These are phyloP conservation scores for Spirogloea muscicola DNA, from an alignment of 139 green algal genomes.

Conservation along the genomic window DNA sequence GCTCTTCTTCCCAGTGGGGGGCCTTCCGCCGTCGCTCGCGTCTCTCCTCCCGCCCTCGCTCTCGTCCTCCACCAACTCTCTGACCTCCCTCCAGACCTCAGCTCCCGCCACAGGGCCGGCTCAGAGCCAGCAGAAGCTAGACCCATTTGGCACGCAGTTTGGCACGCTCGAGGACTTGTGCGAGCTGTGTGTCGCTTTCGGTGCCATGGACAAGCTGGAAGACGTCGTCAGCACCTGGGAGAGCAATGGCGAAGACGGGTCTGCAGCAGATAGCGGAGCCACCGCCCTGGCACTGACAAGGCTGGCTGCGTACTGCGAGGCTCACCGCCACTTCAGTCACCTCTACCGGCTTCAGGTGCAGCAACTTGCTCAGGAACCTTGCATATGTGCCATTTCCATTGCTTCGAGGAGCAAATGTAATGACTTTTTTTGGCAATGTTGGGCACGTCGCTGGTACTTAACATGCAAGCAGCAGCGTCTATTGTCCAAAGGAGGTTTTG, in stretches of 20 bases:
- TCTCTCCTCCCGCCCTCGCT: constrained; percentile 7
- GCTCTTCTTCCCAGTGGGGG: constrained; percentile 25
- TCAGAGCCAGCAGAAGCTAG: background rate
- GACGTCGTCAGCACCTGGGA: background rate
- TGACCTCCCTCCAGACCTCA: background rate
- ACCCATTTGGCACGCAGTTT: constrained; percentile 13
- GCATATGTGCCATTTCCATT: background rate
- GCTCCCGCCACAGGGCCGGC: background rate
- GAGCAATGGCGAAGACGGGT: background rate
- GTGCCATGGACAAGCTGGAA: constrained; percentile 20
- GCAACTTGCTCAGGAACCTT: background rate
- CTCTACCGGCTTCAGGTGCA: constrained; percentile 30
- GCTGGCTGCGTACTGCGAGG: constrained; percentile 18
- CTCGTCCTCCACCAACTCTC: constrained; percentile 1
- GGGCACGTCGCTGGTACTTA: background rate
- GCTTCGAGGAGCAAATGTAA: background rate
- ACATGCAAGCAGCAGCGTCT: background rate
- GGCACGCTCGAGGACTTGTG: constrained; percentile 40
- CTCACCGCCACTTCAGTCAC: constrained; percentile 36
- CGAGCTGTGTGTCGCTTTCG: constrained; percentile 26
- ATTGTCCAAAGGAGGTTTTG: too few relatives aligned
- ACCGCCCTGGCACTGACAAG: background rate
- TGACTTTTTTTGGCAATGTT: background rate
- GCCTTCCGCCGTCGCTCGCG: constrained; percentile 13
- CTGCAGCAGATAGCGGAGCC: background rate